Evolutionary conservation across 2,329 filamentous ascomycete species (phyloP), one percentile per base, ranked within the genome.

Genomic region (Trichoderma atrobrunneum): DNA sequence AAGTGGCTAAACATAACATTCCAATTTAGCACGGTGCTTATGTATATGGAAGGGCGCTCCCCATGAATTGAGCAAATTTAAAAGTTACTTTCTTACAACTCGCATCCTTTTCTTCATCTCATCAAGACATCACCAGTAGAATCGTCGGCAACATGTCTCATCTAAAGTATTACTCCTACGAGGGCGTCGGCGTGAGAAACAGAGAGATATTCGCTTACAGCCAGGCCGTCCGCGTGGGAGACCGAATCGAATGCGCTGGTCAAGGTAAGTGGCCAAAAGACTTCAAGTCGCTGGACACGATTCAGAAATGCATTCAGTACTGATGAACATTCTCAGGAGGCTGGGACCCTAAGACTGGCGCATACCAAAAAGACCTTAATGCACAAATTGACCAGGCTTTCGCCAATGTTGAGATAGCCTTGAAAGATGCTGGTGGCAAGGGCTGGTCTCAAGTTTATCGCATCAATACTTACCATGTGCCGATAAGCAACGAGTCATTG

Each of bases 371-470:
- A 51, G 43, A 51, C n/a, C n/a, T 51, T n/a, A 51, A 51, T 21
- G 43, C n/a, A 21, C 43, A 51, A 51, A 51, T 51, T 51, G 43
- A 51, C n/a, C 43, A 21, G n/a, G 43, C 43, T 24, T 51, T 51
- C 10, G 43, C 43, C 4, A 91, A 90, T 71, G 85, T 90, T 11
- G 87, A 91, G 1, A 76, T 82, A 6, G 80, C 78, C 32, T 78
- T 91, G 5, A 84, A 82, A 56, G 75, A 84, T 18, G 87, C 87
- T 0, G 89, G 89, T 1, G 87, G 86, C 0, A 84, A 86, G 72
- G 87, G 87, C 3, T 88, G 86, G 86, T 77, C 77, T n/a, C 86
- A 90, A 72, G 88, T 90, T 0, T 87, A 78, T 77, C 79, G 81
- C 0, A 80, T 88, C 26, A 62, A 62, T 8, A 39, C 60, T 62